phyloP scores from a whole-genome alignment of 2,329 filamentous ascomycete genomes.

The Nannizzia gypsea region DNA sequence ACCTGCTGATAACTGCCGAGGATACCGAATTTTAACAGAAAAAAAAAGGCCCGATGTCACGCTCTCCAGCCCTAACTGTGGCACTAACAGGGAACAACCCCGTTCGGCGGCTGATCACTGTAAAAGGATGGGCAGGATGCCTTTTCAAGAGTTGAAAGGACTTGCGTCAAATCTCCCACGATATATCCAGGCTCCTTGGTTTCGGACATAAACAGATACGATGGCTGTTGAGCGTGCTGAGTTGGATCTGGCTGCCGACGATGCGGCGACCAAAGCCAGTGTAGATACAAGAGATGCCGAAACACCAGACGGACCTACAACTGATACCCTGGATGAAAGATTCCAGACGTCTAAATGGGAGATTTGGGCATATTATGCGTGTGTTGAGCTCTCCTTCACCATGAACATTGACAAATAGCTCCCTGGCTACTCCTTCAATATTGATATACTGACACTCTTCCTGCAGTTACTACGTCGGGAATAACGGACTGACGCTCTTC shows the following conservation, averaged over 20 bases:
- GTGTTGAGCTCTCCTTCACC: constrained; percentile 17
- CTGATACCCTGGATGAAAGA: constrained; percentile 39
- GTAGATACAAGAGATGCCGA: background rate
- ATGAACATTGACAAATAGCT: constrained; percentile 6
- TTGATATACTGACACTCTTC: constrained; percentile 8
- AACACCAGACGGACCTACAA: constrained; percentile 28
- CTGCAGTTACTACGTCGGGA: constrained; percentile 51
- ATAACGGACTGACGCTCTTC: constrained; percentile 52
- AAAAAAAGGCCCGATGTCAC: background rate
- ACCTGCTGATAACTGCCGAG: background rate
- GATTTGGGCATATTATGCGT: constrained; percentile 47
- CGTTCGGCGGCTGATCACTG: background rate
- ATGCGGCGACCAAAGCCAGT: background rate
- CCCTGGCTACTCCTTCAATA: constrained; percentile 13
- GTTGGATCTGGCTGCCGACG: background rate
- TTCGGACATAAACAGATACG: background rate
- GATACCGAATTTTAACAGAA: background rate
- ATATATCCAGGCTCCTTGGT: background rate
- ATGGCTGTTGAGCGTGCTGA: background rate
- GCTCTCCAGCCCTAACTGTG: background rate
- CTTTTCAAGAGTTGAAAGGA: background rate
- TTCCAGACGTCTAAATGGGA: constrained; percentile 43
- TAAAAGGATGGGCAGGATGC: background rate
- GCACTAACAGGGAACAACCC: background rate
- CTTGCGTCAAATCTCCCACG: background rate